Evolutionary conservation across 208 protist species (phyloP).

Genomic region (Trypanosoma cruzi): DNA sequence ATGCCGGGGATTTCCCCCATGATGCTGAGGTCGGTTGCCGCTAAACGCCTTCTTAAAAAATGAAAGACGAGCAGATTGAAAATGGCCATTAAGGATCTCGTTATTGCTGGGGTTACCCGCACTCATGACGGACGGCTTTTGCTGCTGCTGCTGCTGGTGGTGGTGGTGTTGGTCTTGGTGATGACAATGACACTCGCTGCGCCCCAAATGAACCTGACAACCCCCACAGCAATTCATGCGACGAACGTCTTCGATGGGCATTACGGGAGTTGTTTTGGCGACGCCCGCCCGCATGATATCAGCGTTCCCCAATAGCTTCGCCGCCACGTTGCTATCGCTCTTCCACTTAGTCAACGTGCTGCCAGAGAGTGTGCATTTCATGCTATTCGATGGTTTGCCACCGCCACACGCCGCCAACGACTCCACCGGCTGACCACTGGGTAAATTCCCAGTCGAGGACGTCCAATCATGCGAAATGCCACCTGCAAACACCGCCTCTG

Average conservation of each 20-base stretch:
- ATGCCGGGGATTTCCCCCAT: background rate
- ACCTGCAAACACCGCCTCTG: background rate
- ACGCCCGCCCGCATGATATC: background rate
- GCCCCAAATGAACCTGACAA: background rate
- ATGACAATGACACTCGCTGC: background rate
- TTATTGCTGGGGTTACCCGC: background rate
- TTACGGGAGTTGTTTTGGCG: background rate
- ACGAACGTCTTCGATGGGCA: background rate
- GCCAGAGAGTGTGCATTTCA: background rate
- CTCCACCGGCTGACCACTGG: background rate
- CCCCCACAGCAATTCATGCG: background rate
- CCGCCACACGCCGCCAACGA: background rate
- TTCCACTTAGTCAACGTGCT: background rate
- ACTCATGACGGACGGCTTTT: background rate
- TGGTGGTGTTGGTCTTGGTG: too few relatives aligned
- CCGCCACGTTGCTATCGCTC: background rate
- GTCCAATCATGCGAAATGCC: constrained; percentile 3
- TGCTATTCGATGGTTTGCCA: background rate
- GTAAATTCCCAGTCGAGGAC: background rate
- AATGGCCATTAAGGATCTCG: background rate
- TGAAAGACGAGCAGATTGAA: background rate
- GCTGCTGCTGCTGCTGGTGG: background rate
- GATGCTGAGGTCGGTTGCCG: constrained; percentile 2
- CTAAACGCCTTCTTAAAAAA: background rate
- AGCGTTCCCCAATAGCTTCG: background rate